Evolutionary conservation across 768 basidiomycete species (phyloP).

Genomic region (Basidioascus undulatus): DNA sequence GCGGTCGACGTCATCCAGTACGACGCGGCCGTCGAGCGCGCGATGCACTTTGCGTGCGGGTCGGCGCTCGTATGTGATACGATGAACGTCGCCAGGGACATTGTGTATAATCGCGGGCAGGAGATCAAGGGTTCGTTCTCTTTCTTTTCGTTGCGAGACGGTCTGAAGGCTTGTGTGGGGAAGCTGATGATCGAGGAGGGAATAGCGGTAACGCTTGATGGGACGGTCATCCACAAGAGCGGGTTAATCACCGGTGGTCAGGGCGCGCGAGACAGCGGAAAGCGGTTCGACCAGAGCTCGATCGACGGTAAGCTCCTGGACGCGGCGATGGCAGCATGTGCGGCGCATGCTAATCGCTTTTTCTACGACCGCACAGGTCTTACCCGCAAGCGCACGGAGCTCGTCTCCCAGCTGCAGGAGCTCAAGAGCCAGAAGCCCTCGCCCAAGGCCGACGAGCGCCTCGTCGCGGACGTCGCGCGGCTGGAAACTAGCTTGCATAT

Average conservation of each 20-base stretch:
- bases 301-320: conserved; percentile 38
- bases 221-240: conserved; percentile 90
- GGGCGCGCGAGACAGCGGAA: conserved; percentile 44
- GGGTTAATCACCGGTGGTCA: conserved; percentile 90
- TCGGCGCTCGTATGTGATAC: conserved; percentile 86
- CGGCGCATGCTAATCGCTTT: background rate
- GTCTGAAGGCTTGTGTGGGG: background rate
- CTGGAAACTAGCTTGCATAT: conserved; percentile 54
- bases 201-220: conserved; percentile 81
- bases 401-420: conserved; percentile 53
- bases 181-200: conserved; percentile 1
- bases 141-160: background rate
- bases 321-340: no score
- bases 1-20: conserved; percentile 68
- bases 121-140: conserved; percentile 66
- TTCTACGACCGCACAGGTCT: conserved; percentile 19
- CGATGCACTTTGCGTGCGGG: conserved; percentile 90
- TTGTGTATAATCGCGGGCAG: conserved; percentile 82
- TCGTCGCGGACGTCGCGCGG: conserved; percentile 49
- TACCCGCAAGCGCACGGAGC: conserved; percentile 38
- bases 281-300: no score
- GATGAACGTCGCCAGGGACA: conserved; percentile 71
- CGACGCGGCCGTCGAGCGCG: conserved; percentile 64
- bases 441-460: conserved; percentile 52
- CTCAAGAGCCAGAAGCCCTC: conserved; percentile 62